phyloP scores from a whole-genome alignment of 2,329 filamentous ascomycete species.

The Aschersonia sp. region DNA sequence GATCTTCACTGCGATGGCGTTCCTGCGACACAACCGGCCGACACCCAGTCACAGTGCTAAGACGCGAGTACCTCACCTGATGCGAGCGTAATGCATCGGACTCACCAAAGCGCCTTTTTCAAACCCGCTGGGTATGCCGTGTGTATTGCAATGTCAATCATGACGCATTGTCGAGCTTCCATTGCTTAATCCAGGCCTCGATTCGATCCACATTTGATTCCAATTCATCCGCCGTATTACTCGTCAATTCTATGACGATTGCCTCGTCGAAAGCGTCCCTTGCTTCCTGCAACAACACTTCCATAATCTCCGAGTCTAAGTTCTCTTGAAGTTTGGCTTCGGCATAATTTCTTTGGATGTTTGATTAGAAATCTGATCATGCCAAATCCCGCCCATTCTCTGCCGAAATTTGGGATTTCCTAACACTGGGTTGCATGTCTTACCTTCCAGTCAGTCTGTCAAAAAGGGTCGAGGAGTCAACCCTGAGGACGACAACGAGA shows the following conservation, averaged over 20 bases:
- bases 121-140: not conserved
- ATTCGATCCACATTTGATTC: slow-evolving; percentile 80
- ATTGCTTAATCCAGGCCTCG: slow-evolving; percentile 65
- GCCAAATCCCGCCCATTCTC: too few relatives aligned
- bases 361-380: too few relatives aligned
- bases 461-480: slow-evolving; percentile 66
- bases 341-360: slow-evolving; percentile 51
- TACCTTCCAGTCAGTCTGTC: slow-evolving; percentile 68
- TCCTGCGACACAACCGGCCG: too few relatives aligned
- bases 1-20: too few relatives aligned
- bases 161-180: slow-evolving; percentile 36
- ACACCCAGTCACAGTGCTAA: too few relatives aligned
- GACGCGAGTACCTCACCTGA: not conserved
- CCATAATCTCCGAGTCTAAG: slow-evolving; percentile 93
- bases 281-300: slow-evolving; percentile 83
- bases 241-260: slow-evolving; percentile 78
- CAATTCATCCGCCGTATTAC: slow-evolving; percentile 70
- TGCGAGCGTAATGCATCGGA: not conserved
- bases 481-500: slow-evolving; percentile 79
- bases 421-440: slow-evolving; percentile 1
- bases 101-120: not conserved
- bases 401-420: too few relatives aligned
- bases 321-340: slow-evolving; percentile 91
- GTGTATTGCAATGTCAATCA: not conserved
- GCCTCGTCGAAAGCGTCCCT: slow-evolving; percentile 73